Evolutionary conservation across 1,139 yeast genomes (phyloP), one percentile per base, ranked within the genome.

Genomic region (Saccharomycopsis crataegensis): DNA sequence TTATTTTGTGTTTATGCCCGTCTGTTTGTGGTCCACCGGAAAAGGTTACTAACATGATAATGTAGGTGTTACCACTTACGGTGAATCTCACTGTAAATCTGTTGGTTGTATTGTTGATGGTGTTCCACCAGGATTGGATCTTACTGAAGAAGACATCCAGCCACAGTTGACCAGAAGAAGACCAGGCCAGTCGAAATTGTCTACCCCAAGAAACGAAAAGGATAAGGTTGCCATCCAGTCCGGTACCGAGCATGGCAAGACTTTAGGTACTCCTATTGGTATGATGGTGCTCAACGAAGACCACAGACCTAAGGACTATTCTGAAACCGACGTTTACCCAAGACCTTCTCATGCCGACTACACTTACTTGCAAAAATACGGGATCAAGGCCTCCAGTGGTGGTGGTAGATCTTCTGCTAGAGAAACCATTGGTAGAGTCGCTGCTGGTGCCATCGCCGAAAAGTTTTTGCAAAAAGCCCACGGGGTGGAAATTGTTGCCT

Each of bases 101-200:
- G 99, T 93, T 46, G 99, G 99, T 36, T 93, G 99, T 72, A 93
- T 93, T 59, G 97, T 93, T 48, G 99, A 93, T 64, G 99, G 99
- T 53, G 94, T 91, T 50, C 99, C 99, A 48, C 98, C 99, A 37
- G 96, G 96, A 36, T 76, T 93, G 78, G 77, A 81, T 12, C 78
- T 93, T 55, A 78, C 86, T 17, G 98, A 89, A 69, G 82, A 73
- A 9, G 99, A 93, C 65, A 80, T 93, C 62, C 99, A 93, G 73
- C 96, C 97, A 16, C 99, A 93, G 73, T 74, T 93, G 61, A 85
- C 96, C 37, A 82, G 99, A 72, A 84, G 99, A 77, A 84, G 99
- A 73, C 99, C 99, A 1, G 99, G 99, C 48, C 99, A 93, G 73
- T 82, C 91, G 58, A 86, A 86, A 64, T 75, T 93, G 59, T 81